Conservation (phyloP, 148 eudicot species). For the Agrostemma githago region DNA sequence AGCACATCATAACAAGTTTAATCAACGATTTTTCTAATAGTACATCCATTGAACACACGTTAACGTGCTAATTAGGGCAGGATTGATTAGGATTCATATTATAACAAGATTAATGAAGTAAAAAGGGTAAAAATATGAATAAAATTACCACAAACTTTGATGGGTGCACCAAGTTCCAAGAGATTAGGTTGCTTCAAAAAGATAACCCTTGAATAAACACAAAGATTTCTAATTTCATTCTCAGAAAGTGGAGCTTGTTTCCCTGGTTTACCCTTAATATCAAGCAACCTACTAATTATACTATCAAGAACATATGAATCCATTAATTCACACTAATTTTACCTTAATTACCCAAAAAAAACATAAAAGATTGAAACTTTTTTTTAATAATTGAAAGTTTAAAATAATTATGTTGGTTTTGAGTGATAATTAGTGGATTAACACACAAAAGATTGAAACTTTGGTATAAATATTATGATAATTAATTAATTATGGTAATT, state of each 20-base stretch:
- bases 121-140: not conserved
- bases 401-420: too few species aligned
- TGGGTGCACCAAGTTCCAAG: constrained; percentile 66
- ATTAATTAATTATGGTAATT: too few species aligned
- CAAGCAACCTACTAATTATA: constrained; percentile 56
- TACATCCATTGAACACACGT: too few species aligned
- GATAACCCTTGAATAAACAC: constrained; percentile 43
- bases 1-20: too few species aligned
- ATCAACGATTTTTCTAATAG: not conserved
- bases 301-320: constrained; percentile 40
- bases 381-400: too few species aligned
- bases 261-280: constrained; percentile 52
- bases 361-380: not conserved
- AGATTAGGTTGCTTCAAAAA: constrained; percentile 69
- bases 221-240: constrained; percentile 63
- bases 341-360: too few species aligned
- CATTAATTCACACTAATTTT: constrained; percentile 28
- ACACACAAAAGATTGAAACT: too few species aligned
- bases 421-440: too few species aligned
- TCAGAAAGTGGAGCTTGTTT: constrained; percentile 70
- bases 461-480: too few species aligned
- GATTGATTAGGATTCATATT: too few species aligned
- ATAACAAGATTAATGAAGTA: not conserved
- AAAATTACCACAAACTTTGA: constrained; percentile 65
- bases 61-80: too few species aligned